Percentiles rank a stretch among this genome's conserved stretches.
Conservation (phyloP, 768 basidiomycete species). For the Pisolithus sp. region DNA sequence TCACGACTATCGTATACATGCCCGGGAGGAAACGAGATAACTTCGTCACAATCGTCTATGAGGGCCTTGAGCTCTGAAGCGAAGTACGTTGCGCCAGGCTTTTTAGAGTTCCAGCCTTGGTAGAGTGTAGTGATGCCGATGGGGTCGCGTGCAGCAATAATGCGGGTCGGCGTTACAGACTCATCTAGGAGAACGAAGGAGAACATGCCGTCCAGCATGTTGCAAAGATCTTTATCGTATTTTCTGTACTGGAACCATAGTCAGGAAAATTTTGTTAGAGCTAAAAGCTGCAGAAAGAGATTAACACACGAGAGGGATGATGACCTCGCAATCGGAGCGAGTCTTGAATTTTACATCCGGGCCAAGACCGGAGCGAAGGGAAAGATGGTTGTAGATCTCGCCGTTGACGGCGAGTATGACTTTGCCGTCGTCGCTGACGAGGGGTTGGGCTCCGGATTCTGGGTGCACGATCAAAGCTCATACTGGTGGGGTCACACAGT, state of each 20-base stretch:
- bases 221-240: conserved; percentile 69
- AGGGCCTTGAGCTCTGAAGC: conserved; percentile 95
- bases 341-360: conserved; percentile 82
- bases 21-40: conserved; percentile 95
- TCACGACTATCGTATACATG: conserved; percentile 90
- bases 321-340: conserved; percentile 96
- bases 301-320: conserved; percentile 75
- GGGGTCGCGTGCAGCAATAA: conserved; percentile 95
- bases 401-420: conserved; percentile 90
- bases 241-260: conserved; percentile 63
- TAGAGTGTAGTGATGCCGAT: conserved; percentile 99
- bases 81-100: conserved; percentile 83
- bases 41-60: conserved; percentile 85
- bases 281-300: neutral
- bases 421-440: conserved; percentile 80
- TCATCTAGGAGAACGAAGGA: conserved; percentile 96
- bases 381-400: conserved; percentile 96
- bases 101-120: conserved; percentile 85
- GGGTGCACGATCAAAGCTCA: neutral
- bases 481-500: neutral
- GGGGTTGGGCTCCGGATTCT: conserved; percentile 97
- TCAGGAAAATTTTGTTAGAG: neutral
- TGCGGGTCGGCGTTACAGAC: conserved; percentile 77
- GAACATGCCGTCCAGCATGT: conserved; percentile 95
- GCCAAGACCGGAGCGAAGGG: conserved; percentile 63